A percentile compares a stretch with the other conserved stretches of the same genome.
Conservation (phyloP, 2,329 filamentous ascomycete genomes). For the Xylariaceae sp. region DNA sequence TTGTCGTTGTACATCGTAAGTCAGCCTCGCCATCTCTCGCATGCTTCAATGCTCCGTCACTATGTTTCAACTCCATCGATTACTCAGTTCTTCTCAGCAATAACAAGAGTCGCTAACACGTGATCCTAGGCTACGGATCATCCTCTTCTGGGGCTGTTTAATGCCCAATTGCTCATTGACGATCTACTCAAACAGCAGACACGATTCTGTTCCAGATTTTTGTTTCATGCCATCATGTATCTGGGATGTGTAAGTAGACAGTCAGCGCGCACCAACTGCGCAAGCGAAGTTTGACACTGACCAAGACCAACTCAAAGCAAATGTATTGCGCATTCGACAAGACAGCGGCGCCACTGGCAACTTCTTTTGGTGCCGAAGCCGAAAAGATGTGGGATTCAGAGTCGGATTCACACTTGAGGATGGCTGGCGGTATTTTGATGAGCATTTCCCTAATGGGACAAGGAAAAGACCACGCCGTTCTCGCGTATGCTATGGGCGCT, state of each 20-base stretch:
- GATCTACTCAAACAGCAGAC: conserved; percentile 27
- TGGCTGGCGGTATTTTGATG: conserved; percentile 32
- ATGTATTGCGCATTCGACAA: conserved; percentile 34
- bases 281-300: neutral
- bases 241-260: conserved; percentile 33
- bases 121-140: conserved; percentile 33
- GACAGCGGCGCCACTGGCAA: conserved; percentile 11
- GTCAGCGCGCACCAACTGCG: neutral
- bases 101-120: neutral
- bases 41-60: neutral
- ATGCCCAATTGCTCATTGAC: conserved; percentile 33
- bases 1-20: conserved; percentile 17
- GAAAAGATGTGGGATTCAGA: conserved; percentile 24
- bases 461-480: conserved; percentile 34
- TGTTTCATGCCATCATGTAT: conserved; percentile 36
- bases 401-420: conserved; percentile 24
- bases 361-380: conserved; percentile 26
- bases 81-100: neutral
- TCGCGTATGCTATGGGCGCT: conserved; percentile 29
- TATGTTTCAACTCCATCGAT: neutral
- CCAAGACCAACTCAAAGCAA: conserved; percentile 24
- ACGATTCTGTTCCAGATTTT: conserved; percentile 33
- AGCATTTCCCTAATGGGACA: conserved; percentile 33
- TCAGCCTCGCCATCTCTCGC: neutral
- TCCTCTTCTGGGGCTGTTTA: conserved; percentile 37